Conservation (phyloP, 2,329 filamentous ascomycete species). For the Lachnellula occidentalis region DNA sequence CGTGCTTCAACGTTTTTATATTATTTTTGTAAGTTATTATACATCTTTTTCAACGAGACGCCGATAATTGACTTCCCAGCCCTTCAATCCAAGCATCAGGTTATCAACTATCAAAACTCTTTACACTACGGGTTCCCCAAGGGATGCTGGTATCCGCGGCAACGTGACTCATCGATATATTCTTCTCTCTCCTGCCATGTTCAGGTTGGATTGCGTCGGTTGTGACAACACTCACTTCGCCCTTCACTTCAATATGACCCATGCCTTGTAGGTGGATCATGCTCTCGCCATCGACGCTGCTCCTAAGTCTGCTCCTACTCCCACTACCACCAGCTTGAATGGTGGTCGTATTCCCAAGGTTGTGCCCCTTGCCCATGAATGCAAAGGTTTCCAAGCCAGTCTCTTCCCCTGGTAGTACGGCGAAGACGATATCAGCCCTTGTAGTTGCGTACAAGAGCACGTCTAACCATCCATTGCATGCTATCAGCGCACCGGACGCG, state of each 20-base stretch:
- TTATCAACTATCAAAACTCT: neutral
- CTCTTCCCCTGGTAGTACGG: slow-evolving; percentile 39
- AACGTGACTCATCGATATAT: too few relatives aligned
- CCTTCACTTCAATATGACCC: slow-evolving; percentile 22
- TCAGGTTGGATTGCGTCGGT: neutral
- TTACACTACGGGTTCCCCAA: neutral
- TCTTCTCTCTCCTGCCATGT: neutral
- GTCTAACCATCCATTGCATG: slow-evolving; percentile 51
- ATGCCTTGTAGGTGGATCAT: slow-evolving; percentile 22
- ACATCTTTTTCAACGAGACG: too few relatives aligned
- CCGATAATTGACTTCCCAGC: neutral
- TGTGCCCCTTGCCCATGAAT: slow-evolving; percentile 24
- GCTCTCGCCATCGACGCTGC: slow-evolving; percentile 13
- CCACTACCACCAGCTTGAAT: slow-evolving; percentile 10
- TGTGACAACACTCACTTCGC: slow-evolving; percentile 17
- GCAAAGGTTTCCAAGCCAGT: slow-evolving; percentile 47
- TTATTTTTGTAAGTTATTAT: too few relatives aligned
- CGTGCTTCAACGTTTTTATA: too few relatives aligned
- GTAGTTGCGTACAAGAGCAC: slow-evolving; percentile 49
- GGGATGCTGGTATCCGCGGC: neutral
- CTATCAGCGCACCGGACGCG: slow-evolving; percentile 54
- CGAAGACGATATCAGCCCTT: slow-evolving; percentile 47
- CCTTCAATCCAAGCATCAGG: neutral
- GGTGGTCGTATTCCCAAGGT: slow-evolving; percentile 11
- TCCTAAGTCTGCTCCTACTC: neutral